Evolutionary conservation across 495 filamentous ascomycete species (phyloP).

Genomic region (Aspergillus diversus): DNA sequence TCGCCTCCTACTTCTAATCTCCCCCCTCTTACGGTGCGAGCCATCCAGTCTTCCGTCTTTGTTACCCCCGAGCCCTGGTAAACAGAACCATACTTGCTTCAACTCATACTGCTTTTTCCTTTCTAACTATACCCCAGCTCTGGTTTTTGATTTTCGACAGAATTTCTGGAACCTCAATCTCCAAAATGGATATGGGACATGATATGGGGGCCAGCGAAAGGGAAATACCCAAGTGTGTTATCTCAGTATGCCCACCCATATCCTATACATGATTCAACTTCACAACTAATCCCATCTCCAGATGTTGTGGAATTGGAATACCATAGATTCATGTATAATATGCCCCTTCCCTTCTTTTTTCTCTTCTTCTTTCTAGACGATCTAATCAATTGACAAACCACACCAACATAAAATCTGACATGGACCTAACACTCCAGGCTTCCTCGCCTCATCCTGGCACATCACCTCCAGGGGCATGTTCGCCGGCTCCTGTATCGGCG

Average conservation of each 20-base stretch:
- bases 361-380: neutral
- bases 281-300: slow-evolving; percentile 19
- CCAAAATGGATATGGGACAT: slow-evolving; percentile 20
- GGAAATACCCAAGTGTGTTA: slow-evolving; percentile 38
- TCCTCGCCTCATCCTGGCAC: slow-evolving; percentile 68
- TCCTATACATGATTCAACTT: neutral
- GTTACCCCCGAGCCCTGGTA: too few relatives aligned
- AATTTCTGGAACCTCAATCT: neutral
- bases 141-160: too few relatives aligned
- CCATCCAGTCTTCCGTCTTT: too few relatives aligned
- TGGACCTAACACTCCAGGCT: slow-evolving; percentile 40
- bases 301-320: slow-evolving; percentile 84
- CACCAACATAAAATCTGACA: slow-evolving; percentile 13
- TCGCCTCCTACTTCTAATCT: too few relatives aligned
- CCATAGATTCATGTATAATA: slow-evolving; percentile 61
- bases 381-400: neutral
- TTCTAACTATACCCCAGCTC: too few relatives aligned
- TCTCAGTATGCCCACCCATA: slow-evolving; percentile 37
- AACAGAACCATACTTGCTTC: too few relatives aligned
- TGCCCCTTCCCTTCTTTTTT: neutral
- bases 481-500: slow-evolving; percentile 71
- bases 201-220: slow-evolving; percentile 10
- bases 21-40: too few relatives aligned
- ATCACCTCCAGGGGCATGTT: slow-evolving; percentile 64
- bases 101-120: too few relatives aligned